Conservation (phyloP, 2,329 filamentous ascomycete species). For the Colletotrichum australisinense region DNA sequence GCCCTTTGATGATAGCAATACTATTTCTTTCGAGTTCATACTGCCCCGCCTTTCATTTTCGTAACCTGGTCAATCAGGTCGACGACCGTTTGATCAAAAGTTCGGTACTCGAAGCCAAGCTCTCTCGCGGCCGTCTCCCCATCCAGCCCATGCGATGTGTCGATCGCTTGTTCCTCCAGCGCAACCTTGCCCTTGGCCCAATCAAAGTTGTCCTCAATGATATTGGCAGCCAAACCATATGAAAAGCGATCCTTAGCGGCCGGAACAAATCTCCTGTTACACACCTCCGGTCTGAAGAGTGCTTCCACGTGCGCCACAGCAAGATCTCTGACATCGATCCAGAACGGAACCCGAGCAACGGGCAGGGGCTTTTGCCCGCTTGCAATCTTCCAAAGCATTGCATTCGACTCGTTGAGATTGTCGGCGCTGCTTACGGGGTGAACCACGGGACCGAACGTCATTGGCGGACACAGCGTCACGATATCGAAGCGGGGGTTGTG, state of each 20-base stretch:
- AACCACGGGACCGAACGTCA: conserved; percentile 56
- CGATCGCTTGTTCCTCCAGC: conserved; percentile 47
- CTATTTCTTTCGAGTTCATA: too few species aligned
- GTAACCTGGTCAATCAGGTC: conserved; percentile 45
- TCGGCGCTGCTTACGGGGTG: conserved; percentile 49
- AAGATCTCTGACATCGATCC: conserved; percentile 60
- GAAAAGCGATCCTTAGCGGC: conserved; percentile 57
- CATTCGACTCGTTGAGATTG: conserved; percentile 55
- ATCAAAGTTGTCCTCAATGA: conserved; percentile 54
- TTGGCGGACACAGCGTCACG: conserved; percentile 57
- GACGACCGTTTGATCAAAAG: conserved; percentile 49
- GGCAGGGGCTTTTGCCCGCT: conserved; percentile 51
- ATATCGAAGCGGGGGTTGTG: conserved; percentile 52
- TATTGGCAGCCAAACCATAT: conserved; percentile 55
- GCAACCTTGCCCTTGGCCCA: conserved; percentile 46
- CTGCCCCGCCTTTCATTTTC: conserved; percentile 36
- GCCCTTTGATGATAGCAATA: neutral
- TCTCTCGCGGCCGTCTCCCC: conserved; percentile 52
- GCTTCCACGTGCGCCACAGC: conserved; percentile 57
- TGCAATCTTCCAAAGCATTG: conserved; percentile 53
- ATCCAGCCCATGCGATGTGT: conserved; percentile 55
- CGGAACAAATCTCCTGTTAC: conserved; percentile 53
- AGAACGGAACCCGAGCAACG: conserved; percentile 51
- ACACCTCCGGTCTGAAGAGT: conserved; percentile 48
- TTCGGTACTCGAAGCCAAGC: conserved; percentile 50